These are phyloP conservation scores for Boletus reticulatus DNA, from an alignment of 768 basidiomycete genomes.

Conservation along the genomic window DNA sequence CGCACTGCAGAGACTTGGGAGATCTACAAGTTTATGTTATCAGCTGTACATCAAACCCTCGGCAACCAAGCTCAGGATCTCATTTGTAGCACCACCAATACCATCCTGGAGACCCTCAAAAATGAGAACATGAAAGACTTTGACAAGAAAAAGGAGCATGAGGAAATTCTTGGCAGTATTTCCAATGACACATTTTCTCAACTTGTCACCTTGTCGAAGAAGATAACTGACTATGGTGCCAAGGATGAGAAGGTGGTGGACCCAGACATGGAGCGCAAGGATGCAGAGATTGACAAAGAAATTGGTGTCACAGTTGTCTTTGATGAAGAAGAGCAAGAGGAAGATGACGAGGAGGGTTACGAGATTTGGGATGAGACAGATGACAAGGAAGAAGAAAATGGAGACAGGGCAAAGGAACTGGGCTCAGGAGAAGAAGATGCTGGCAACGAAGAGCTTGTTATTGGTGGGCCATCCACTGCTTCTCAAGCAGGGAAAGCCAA, in stretches of 20 bases:
- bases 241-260: conserved; percentile 81
- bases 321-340: conserved; percentile 95
- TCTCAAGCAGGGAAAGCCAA: conserved; percentile 46
- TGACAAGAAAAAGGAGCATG: conserved; percentile 94
- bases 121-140: conserved; percentile 90
- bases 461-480: conserved; percentile 64
- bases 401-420: conserved; percentile 39
- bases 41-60: conserved; percentile 74
- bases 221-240: conserved; percentile 92
- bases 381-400: conserved; percentile 57
- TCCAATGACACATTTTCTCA: conserved; percentile 79
- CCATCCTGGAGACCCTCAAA: conserved; percentile 84
- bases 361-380: conserved; percentile 84
- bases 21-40: conserved; percentile 89
- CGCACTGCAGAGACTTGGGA: conserved; percentile 93
- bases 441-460: conserved; percentile 70
- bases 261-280: conserved; percentile 76
- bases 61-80: conserved; percentile 97
- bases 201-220: conserved; percentile 83
- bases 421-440: conserved; percentile 47
- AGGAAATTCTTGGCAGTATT: conserved; percentile 65
- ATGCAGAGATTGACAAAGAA: conserved; percentile 92
- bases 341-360: conserved; percentile 88
- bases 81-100: conserved; percentile 93
- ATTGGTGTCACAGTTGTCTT: conserved; percentile 98